These are phyloP conservation scores for Albifimbria verrucaria DNA, from an alignment of 2,329 filamentous ascomycete genomes.

Conservation along the genomic window DNA sequence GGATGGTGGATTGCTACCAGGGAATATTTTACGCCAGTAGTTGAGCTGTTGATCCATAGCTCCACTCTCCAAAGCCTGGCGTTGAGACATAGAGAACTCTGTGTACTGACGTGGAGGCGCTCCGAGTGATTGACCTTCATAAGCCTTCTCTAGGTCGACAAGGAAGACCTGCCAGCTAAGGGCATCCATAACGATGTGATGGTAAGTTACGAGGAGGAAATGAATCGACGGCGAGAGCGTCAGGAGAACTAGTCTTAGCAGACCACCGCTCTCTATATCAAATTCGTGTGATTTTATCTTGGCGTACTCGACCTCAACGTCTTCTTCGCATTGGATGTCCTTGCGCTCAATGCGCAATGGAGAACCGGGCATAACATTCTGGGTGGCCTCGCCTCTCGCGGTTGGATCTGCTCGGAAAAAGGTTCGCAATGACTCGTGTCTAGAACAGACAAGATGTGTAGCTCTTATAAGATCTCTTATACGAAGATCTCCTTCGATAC, in stretches of 20 bases:
- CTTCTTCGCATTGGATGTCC: constrained; percentile 12
- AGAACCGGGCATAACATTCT: constrained; percentile 19
- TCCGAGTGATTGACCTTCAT: constrained; percentile 25
- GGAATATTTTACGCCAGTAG: constrained; percentile 31
- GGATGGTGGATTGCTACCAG: constrained; percentile 7
- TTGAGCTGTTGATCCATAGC: constrained; percentile 23
- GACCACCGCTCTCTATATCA: constrained; percentile 29
- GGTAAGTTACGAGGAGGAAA: constrained; percentile 39
- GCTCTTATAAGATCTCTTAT: constrained; percentile 28
- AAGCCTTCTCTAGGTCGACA: constrained; percentile 39
- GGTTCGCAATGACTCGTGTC: constrained; percentile 32
- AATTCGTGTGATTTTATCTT: constrained; percentile 25
- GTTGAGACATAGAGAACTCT: constrained; percentile 30
- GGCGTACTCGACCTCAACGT: constrained; percentile 27
- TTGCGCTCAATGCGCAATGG: constrained; percentile 20
- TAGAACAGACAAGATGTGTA: constrained; percentile 22
- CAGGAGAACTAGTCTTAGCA: constrained; percentile 28
- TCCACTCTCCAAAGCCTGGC: constrained; percentile 20
- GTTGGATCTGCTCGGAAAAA: constrained; percentile 18
- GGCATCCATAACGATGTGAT: constrained; percentile 51
- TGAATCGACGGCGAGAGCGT: constrained; percentile 26
- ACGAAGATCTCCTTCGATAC: constrained; percentile 28
- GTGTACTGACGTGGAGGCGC: constrained; percentile 26
- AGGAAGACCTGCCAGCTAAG: constrained; percentile 40
- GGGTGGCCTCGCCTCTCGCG: constrained; percentile 12